Base-by-base conservation (phyloP, 2,329 filamentous ascomycete genomes). In the Macroventuria anomochaeta region DNA sequence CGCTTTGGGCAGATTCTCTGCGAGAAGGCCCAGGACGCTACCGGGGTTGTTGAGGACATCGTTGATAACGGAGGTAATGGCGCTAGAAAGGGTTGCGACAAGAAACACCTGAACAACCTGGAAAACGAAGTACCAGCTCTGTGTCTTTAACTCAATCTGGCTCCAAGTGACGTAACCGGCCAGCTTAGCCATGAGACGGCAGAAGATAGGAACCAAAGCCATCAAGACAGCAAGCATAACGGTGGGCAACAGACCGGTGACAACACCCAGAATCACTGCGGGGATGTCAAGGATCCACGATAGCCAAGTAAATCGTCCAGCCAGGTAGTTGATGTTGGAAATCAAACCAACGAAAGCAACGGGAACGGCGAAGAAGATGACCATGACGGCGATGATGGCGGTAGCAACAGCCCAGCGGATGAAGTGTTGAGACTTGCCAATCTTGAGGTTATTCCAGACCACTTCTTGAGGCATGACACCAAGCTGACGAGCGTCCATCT, bases 21-120 rank as follows among this genome's bases (percentile, higher is more conserved):
- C 87, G 3, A 96, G 81, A 26, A 96, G 77, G 0, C 71, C 77
- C 0, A 91, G 84, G 10, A 84, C 85, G 0, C 74, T 75, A 2
- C 77, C 71, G 0, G 92, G 91, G 2, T 91, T 62, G 0, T 85
- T 15, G 17, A 87, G 78, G 33, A 96, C 86, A 7, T 84, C 59
- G 28, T 68, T 58, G 32, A 75, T 69, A 17, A 72, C 71, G 11
- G 88, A 83, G 1, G 91, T 85, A 3, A 92, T 91, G 0, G 92
- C 88, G 17, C 91, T 91, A 5, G 90, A 83, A 31, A 97, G 64
- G 0, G 93, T 97, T 0, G 91, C 87, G 44, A 97, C 86, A 53
- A 97, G 79, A 79, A 97, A 97, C 32, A 96, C 91, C 72, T 97
- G 93, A n/a, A 97, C 83, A 34, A 97, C 86, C 74, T 95, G 91